These are phyloP conservation scores for Phytopythium helicoides DNA, from an alignment of 352 stramenopile genomes.

Conservation along the genomic window DNA sequence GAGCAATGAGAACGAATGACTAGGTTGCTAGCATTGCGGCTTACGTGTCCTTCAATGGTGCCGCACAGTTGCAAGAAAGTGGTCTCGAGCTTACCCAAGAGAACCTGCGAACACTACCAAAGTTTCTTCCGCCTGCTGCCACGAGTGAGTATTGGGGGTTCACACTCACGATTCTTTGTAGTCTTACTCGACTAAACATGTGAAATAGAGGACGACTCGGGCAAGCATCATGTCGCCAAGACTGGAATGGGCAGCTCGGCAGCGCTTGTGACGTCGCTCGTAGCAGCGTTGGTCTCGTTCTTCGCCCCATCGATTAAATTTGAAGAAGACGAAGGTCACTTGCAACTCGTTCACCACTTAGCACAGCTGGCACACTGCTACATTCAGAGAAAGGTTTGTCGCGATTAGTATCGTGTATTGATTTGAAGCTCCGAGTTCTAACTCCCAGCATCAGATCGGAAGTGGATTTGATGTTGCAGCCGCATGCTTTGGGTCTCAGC, in stretches of 20 bases:
- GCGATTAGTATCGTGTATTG: background rate
- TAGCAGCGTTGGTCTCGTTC: constrained; percentile 85
- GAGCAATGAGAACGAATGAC: background rate
- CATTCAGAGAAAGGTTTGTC: constrained; percentile 92
- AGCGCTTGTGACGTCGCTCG: constrained; percentile 93
- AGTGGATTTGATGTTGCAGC: constrained; percentile 97
- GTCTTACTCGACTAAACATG: background rate
- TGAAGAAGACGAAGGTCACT: constrained; percentile 12
- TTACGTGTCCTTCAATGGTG: background rate
- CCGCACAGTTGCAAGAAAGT: constrained; percentile 64
- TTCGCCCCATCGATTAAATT: constrained; percentile 58
- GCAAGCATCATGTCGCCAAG: constrained; percentile 82
- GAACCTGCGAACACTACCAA: constrained; percentile 71
- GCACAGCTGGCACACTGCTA: constrained; percentile 95
- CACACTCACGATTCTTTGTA: too few relatives aligned
- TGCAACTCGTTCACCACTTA: constrained; percentile 91
- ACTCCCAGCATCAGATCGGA: constrained; percentile 67
- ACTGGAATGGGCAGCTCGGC: constrained; percentile 96
- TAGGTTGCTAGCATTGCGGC: background rate
- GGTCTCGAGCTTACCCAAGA: constrained; percentile 51
- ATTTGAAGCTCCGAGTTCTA: too few relatives aligned
- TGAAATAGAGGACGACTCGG: constrained; percentile 26
- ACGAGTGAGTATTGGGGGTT: constrained; percentile 24
- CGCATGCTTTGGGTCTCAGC: constrained; percentile 93
- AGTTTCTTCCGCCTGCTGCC: constrained; percentile 81